Base-by-base conservation (phyloP, 1,139 yeast genomes). In the Taphrina wiesneri region DNA sequence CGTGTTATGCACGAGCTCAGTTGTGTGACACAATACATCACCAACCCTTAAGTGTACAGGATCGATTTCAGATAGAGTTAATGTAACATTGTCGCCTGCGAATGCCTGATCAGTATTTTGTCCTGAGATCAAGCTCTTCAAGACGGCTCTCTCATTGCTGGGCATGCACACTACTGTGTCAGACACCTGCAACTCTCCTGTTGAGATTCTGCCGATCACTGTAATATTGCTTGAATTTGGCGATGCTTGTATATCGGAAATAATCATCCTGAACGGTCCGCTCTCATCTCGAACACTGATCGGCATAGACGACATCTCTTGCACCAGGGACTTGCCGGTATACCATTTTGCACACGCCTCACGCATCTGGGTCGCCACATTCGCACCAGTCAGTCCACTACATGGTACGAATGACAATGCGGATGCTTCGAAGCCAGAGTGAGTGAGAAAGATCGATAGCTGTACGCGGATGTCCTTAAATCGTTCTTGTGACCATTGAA, bases 361-460 rank as follows among this genome's bases (percentile, higher is more conserved):
- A 66, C 78, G 77, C 3, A 5, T 19, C 25, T 34, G 3, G 39
- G 81, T 81, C 13, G 85, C 86, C 25, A 93, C 91, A 74, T 93
- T 93, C 64, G 83, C 85, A 28, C 99, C 99, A 0, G 85, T 79
- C 56, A 90, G 81, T 0, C 98, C 99, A 46, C 96, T 87, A 54
- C 90, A 84, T 11, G 99, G 99, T 2, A 93, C 82, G 76, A 88
- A 91, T 3, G 78, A 75, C 3, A 90, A 74, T 69, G 87, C 83
- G 1, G 76, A 75, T 2, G 73, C 70, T 1, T 75, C 70, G 73
- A 84, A 91, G 0, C 93, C 92, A 36, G 89, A 85, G 30, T 84
- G 84, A 15, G 81, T 78, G 72, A 95, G 80, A 73, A 85, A 90
- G 39, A 82, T 85, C 1, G 76, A 72, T 70, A 93, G 77, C 73